Evolutionary conservation across 140 eudicot genomes (phyloP), one percentile per base, ranked within the genome.

Genomic region (Ambrosia hybrid): DNA sequence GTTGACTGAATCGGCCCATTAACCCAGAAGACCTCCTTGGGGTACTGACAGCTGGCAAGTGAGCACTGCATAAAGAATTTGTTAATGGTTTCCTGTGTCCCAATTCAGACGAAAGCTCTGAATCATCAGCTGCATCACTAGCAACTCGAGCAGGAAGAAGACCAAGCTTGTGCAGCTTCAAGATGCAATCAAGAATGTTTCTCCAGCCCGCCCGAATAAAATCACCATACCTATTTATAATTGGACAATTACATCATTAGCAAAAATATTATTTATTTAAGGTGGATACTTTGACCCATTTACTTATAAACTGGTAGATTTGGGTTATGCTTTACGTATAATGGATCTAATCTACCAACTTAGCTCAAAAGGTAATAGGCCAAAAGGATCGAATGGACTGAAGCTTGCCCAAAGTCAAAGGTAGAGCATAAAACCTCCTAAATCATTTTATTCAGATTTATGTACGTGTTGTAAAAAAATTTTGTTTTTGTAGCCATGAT

Each of bases 131-230:
- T 68, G 98, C 98, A 85, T 93, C 98, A 74, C 97, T 93, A 63
- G 98, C 94, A 57, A 90, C 93, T 62, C 98, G 93, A 68, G 97
- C 98, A 3, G 98, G 98, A 67, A 93, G 96, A 64, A 93, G 98
- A 65, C 97, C 98, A 10, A 93, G 92, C 85, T 93, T 93, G 91
- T 93, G 97, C 83, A 93, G 76, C 65, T 87, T 87, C 73, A 93
- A 68, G 64, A 93, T 90, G 78, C 97, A 93, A 71, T 90, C 97
- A 57, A 93, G 81, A 36, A 90, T 87, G 65, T 90, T 93, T 73
- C 96, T 87, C 98, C 98, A 93, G 68, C 98, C 97, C 11, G 97
- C 89, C 45, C 88, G 96, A 61, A 93, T 87, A 70, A 82, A 93
- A 68, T 90, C 97, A 49, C 97, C 98, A 26, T 86, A 93, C 75